Evolutionary conservation across 768 basidiomycete genomes (phyloP).

Genomic region (Tricholoma bakamatsutake): DNA sequence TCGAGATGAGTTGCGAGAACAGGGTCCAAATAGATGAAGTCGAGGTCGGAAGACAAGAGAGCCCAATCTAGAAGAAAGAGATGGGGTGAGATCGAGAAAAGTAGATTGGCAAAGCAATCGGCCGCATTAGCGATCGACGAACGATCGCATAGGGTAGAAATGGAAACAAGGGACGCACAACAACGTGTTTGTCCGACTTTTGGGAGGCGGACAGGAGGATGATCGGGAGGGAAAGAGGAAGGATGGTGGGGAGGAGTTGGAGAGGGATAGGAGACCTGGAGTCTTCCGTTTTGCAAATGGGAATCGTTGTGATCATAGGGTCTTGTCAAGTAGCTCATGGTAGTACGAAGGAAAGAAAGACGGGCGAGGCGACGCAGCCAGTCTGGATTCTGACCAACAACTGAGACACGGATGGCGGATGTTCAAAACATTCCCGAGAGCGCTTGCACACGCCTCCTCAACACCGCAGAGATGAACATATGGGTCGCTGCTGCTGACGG

Average conservation of each 20-base stretch:
- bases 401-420: no score
- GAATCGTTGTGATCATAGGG: conserved; percentile 1
- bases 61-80: conserved; percentile 60
- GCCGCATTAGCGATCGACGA: conserved; percentile 27
- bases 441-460: no score
- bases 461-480: conserved; percentile 75
- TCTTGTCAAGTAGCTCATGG: conserved; percentile 21
- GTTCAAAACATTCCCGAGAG: no score
- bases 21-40: conserved; percentile 82
- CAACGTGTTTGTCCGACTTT: conserved; percentile 70
- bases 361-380: no score
- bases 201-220: conserved; percentile 37
- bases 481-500: conserved; percentile 95
- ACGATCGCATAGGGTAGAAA: conserved; percentile 24
- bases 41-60: conserved; percentile 66
- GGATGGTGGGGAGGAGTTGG: not conserved
- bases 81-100: conserved; percentile 16
- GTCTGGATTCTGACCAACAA: no score
- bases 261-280: conserved; percentile 6
- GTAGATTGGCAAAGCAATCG: conserved; percentile 6
- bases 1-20: conserved; percentile 68
- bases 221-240: conserved; percentile 14
- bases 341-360: not conserved
- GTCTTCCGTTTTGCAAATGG: conserved; percentile 8
- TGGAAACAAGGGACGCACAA: conserved; percentile 46